Base-by-base conservation (phyloP, 1,139 yeast species). In the Geotrichum citri-aurantii region DNA sequence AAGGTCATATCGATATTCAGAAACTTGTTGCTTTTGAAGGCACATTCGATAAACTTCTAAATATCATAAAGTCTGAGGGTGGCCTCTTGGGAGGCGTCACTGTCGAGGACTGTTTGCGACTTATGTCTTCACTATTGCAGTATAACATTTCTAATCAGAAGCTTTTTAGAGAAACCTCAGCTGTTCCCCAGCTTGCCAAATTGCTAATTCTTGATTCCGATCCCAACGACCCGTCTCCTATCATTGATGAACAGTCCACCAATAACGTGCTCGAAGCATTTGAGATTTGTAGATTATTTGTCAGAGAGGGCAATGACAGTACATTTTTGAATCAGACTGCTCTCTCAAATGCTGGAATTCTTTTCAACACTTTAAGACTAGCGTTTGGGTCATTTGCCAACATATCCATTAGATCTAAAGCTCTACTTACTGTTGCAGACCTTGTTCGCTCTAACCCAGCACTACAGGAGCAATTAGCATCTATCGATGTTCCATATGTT, bases 1-100 rank as follows among this genome's bases (percentile, higher is more conserved):
- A 86, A 65, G 88, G 88, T 62, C 90, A 91, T 67, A 83, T 85
- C 63, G 95, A 90, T 69, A 85, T 93, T 48, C 99, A 95, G 70
- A 92, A 92, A 69, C 76, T 93, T 24, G 96, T 93, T 17, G 99
- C 96, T 0, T 95, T 95, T 69, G 98, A 93, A 71, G 92, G 90
- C 64, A 87, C 96, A 0, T 92, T 93, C 69, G 97, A 90, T 64
- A 82, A 80, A 63, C 73, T 92, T 19, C 91, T 93, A 66, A 79
- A 77, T 48, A 87, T 93, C 14, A 85, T 93, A 27, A 84, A 83
- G 29, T 87, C 84, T 64, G 98, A 93, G 71, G 97, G 97, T 21
- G 97, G 97, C 0, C 79, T 91, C 11, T 79, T 92, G 60, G 97
- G 96, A 7, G 91, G 96, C n/a, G 80, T 91, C 29, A 83, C 90